phyloP scores from a whole-genome alignment of 345 rosid genomes.

The Eucalyptus grandis region DNA sequence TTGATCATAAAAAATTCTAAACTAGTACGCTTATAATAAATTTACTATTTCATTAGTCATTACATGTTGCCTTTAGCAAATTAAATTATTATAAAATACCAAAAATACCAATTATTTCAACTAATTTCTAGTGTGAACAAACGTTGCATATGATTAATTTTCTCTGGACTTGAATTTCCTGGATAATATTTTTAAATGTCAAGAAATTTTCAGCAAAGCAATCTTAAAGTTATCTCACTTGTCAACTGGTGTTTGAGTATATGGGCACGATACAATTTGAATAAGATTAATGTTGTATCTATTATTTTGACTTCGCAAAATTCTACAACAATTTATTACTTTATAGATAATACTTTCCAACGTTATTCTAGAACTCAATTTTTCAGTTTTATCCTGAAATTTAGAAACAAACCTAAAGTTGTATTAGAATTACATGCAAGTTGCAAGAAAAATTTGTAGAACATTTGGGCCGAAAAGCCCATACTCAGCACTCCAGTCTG shows the following conservation, averaged over 20 bases:
- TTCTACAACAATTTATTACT: too few species aligned
- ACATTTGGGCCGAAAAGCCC: neutral
- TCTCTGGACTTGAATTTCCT: fast-evolving
- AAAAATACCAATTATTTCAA: neutral
- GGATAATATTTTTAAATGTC: fast-evolving
- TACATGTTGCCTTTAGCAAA: neutral
- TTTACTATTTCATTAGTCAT: too few species aligned
- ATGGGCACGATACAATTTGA: fast-evolving
- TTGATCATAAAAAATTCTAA: fast-evolving
- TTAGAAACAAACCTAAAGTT: neutral
- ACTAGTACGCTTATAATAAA: fast-evolving
- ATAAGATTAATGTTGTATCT: neutral
- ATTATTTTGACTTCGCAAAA: neutral
- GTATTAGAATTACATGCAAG: neutral
- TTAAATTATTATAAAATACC: too few species aligned
- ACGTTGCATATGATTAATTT: neutral
- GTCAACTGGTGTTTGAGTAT: neutral
- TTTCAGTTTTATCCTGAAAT: neutral
- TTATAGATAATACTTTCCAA: neutral
- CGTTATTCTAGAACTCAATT: neutral
- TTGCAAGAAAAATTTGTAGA: neutral
- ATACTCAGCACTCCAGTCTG: neutral
- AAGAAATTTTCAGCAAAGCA: neutral
- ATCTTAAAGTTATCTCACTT: too few species aligned
- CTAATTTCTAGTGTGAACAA: neutral